Percentiles rank a stretch among this genome's conserved stretches.
phyloP scores from a whole-genome alignment of 2,329 filamentous ascomycete genomes.

The Fonsecaea pedrosoi region DNA sequence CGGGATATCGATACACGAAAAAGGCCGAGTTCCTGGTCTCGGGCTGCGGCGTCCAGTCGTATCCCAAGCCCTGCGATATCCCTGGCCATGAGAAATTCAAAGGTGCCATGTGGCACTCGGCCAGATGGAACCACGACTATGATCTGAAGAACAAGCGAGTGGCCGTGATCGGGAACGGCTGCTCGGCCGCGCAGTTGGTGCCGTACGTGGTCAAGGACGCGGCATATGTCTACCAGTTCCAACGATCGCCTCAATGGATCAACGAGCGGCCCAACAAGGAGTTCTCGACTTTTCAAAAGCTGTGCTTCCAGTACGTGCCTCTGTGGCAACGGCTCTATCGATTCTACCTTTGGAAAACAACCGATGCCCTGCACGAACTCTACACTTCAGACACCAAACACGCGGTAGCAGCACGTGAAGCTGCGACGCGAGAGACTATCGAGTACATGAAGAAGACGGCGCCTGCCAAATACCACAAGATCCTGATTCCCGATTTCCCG shows the following conservation, averaged over 20 bases:
- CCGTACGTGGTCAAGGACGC: slow-evolving; percentile 57
- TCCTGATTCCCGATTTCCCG: slow-evolving; percentile 66
- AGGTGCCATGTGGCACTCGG: slow-evolving; percentile 63
- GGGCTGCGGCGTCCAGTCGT: slow-evolving; percentile 41
- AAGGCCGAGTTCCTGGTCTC: slow-evolving; percentile 43
- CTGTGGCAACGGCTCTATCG: slow-evolving; percentile 45
- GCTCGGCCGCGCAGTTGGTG: slow-evolving; percentile 64
- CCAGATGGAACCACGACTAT: slow-evolving; percentile 60
- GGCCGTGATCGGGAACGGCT: slow-evolving; percentile 64
- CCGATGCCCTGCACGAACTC: slow-evolving; percentile 48
- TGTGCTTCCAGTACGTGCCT: slow-evolving; percentile 55
- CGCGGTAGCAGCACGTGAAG: neutral
- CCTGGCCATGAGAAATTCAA: slow-evolving; percentile 61
- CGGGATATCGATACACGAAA: slow-evolving; percentile 36
- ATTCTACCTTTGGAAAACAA: slow-evolving; percentile 52
- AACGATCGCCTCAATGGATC: slow-evolving; percentile 65
- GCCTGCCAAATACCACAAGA: slow-evolving; percentile 65
- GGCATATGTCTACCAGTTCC: slow-evolving; percentile 64
- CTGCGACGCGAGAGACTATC: neutral
- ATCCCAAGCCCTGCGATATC: slow-evolving; percentile 45
- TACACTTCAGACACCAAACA: slow-evolving; percentile 13
- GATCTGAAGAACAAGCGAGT: slow-evolving; percentile 60
- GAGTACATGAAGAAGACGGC: slow-evolving; percentile 56
- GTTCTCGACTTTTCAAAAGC: slow-evolving; percentile 50
- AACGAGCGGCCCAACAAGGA: slow-evolving; percentile 45